Evolutionary conservation across 176 grass and related monocot species (phyloP).

Genomic region (Melocanna baccifera): DNA sequence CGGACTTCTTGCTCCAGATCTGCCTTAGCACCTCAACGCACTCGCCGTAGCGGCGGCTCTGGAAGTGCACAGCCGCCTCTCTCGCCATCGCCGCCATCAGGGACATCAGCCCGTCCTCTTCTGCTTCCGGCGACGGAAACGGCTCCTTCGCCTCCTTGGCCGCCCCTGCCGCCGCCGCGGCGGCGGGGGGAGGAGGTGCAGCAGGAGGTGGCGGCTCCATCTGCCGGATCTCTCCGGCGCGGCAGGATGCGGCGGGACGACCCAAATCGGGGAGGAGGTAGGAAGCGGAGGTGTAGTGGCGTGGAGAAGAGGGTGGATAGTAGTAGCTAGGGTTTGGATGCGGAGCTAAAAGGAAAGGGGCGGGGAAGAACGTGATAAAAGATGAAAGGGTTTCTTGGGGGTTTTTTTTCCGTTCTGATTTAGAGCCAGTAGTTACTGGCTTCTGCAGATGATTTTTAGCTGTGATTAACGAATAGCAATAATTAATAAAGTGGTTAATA

Average conservation of each 20-base stretch:
- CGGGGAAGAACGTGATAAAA: not conserved
- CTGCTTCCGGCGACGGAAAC: conserved; percentile 25
- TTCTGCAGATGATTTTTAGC: no score
- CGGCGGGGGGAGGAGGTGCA: not conserved
- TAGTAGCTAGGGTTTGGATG: conserved; percentile 28
- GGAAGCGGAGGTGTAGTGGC: not conserved
- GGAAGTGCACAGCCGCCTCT: conserved; percentile 57
- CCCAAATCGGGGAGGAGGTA: not conserved
- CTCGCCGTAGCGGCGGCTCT: conserved; percentile 50
- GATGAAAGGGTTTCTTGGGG: not conserved
- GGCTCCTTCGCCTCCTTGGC: conserved; percentile 32
- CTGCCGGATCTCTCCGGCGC: conserved; percentile 4
- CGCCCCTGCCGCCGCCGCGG: not conserved
- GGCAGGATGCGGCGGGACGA: not conserved
- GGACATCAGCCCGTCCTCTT: conserved; percentile 43
- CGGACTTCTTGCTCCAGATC: conserved; percentile 52
- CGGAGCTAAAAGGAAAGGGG: not conserved
- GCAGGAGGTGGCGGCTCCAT: conserved; percentile 22
- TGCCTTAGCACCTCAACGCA: conserved; percentile 51
- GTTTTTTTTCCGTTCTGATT: not conserved
- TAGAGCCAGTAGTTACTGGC: no score
- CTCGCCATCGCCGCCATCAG: conserved; percentile 52
- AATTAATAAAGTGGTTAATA: no score
- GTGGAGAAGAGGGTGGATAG: not conserved
- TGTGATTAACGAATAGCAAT: no score